Evolutionary conservation across 2,329 filamentous ascomycete genomes (phyloP).

Genomic region (Nigrospora oryzae): DNA sequence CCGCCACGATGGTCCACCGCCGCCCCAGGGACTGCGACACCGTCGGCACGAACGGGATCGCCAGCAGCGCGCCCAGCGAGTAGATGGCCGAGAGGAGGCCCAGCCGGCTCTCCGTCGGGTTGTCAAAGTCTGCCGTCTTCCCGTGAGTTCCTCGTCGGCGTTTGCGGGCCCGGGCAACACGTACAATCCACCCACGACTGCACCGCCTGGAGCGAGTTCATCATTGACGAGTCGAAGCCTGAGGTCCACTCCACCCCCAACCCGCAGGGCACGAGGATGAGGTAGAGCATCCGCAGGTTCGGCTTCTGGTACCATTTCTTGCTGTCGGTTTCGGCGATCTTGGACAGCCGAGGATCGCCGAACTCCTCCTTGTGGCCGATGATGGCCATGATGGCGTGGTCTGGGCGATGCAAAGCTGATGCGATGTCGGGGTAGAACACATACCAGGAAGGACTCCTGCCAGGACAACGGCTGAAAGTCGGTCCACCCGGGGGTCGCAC

Average conservation of each 20-base stretch:
- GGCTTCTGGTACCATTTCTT: slow-evolving; percentile 30
- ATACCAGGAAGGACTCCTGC: too few species aligned
- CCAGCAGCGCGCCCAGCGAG: slow-evolving; percentile 31
- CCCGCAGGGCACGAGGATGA: slow-evolving; percentile 28
- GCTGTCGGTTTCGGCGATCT: slow-evolving; percentile 24
- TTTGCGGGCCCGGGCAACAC: neutral
- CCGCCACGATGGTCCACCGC: slow-evolving; percentile 35
- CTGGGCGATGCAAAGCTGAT: too few species aligned
- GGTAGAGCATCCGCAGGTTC: slow-evolving; percentile 27
- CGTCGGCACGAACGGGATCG: slow-evolving; percentile 29
- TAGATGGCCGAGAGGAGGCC: slow-evolving; percentile 34
- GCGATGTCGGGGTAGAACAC: neutral
- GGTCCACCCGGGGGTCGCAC: neutral
- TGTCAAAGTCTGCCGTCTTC: slow-evolving; percentile 24
- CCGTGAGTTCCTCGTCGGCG: neutral
- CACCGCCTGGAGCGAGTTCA: slow-evolving; percentile 32
- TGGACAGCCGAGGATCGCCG: slow-evolving; percentile 23
- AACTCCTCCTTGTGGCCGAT: slow-evolving; percentile 24
- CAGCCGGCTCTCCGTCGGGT: slow-evolving; percentile 27
- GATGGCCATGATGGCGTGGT: slow-evolving; percentile 17
- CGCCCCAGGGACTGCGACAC: slow-evolving; percentile 29
- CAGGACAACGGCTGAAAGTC: too few species aligned
- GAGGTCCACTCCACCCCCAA: slow-evolving; percentile 36
- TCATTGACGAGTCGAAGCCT: slow-evolving; percentile 32
- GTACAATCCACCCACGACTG: slow-evolving; percentile 27